Percentiles rank a stretch among this genome's conserved stretches.
phyloP scores from a whole-genome alignment of 306 rosid genomes.

The Cicer arietinum region DNA sequence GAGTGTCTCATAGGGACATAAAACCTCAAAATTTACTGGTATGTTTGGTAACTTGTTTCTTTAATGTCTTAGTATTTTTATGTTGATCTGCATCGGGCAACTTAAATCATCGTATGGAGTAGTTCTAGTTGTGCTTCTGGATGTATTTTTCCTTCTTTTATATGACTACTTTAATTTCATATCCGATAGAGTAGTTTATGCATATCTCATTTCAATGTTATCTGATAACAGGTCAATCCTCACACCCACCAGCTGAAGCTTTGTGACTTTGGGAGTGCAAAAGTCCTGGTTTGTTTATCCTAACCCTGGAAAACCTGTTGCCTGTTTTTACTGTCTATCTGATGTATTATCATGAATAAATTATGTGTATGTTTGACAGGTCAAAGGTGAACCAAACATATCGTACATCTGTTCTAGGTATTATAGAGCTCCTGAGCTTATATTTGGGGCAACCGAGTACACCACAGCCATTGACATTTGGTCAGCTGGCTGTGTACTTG shows the following conservation, averaged over 20 bases:
- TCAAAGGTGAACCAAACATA: conserved; percentile 86
- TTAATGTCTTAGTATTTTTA: conserved; percentile 2
- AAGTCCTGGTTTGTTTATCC: conserved; percentile 77
- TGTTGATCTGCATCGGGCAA: conserved; percentile 11
- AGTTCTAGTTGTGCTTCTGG: conserved; percentile 15
- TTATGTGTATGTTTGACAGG: conserved; percentile 57
- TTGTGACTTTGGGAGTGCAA: conserved; percentile 93
- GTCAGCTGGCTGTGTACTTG: conserved; percentile 95
- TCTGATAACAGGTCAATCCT: conserved; percentile 71
- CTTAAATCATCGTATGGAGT: conserved; percentile 17
- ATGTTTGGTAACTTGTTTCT: conserved; percentile 40
- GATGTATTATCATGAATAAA: conserved; percentile 1
- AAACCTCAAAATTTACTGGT: conserved; percentile 89
- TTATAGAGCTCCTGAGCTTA: conserved; percentile 92
- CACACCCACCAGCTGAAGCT: conserved; percentile 85
- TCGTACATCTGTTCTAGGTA: conserved; percentile 92
- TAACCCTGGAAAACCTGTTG: not conserved
- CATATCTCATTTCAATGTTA: conserved; percentile 32
- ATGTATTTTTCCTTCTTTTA: conserved; percentile 11
- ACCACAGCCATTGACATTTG: conserved; percentile 88
- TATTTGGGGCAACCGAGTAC: conserved; percentile 91
- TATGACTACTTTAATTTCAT: conserved; percentile 26
- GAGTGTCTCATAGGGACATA: conserved; percentile 84
- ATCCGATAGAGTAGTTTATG: conserved; percentile 30
- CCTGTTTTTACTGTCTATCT: conserved; percentile 13